phyloP scores from a whole-genome alignment of 176 grass and related monocot species.

The Dendrocalamus sinicus region DNA sequence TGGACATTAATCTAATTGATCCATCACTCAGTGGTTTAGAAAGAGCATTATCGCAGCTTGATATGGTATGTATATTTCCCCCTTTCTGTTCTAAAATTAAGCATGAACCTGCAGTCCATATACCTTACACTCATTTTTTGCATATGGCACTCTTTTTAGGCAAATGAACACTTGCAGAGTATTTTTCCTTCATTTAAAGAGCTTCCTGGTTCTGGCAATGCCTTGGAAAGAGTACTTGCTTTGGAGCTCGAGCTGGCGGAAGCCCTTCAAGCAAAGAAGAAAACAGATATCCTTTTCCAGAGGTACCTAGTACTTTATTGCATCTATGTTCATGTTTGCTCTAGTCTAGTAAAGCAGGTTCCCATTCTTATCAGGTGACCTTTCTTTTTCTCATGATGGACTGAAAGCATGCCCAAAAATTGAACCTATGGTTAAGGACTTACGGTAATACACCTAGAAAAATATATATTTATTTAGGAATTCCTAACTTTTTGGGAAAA shows the following conservation, averaged over 20 bases:
- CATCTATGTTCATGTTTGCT: slow-evolving; percentile 12
- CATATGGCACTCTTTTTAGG: slow-evolving; percentile 54
- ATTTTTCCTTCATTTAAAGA: slow-evolving; percentile 91
- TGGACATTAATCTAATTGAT: slow-evolving; percentile 60
- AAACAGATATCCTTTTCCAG: slow-evolving; percentile 74
- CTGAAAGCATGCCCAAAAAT: slow-evolving; percentile 1
- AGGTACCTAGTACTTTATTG: slow-evolving; percentile 55
- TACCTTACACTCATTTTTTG: slow-evolving; percentile 24
- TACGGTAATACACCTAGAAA: background rate
- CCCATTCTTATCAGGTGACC: background rate
- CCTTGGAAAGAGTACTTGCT: slow-evolving; percentile 87
- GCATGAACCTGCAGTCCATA: background rate
- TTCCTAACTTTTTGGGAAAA: background rate
- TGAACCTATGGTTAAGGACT: background rate
- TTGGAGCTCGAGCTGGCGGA: slow-evolving; percentile 97
- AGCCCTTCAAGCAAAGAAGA: slow-evolving; percentile 77
- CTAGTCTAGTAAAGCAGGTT: slow-evolving; percentile 1
- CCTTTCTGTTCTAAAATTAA: slow-evolving; percentile 28
- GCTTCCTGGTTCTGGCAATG: slow-evolving; percentile 86
- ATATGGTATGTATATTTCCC: slow-evolving; percentile 63
- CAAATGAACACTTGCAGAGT: slow-evolving; percentile 81
- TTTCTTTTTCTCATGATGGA: background rate
- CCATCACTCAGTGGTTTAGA: slow-evolving; percentile 78
- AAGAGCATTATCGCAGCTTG: slow-evolving; percentile 84
- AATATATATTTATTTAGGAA: background rate